Base-by-base conservation (phyloP, 2,329 filamentous ascomycete species). In the Zelopaecilomyces penicillatus region DNA sequence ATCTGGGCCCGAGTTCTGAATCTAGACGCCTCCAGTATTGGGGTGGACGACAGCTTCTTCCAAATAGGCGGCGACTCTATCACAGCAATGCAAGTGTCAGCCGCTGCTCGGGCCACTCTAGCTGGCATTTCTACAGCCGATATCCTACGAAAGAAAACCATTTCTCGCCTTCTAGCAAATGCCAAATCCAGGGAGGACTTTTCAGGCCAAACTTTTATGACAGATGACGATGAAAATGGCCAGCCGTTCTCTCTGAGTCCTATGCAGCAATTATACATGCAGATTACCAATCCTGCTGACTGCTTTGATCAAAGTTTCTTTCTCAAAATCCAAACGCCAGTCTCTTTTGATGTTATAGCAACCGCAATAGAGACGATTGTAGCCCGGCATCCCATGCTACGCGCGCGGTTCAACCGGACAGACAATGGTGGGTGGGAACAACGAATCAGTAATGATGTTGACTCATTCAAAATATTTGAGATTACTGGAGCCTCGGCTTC, bases 51-150 rank as follows among this genome's bases (percentile, higher is more conserved):
- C 34, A 34, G 39, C 39, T 41, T 41, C 26, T 26, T 41, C 7
- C 39, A 33, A 4, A 8, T 41, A 5, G 39, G 39, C 27, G 39
- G 39, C 12, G 39, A 40, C 28, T 31, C 28, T 4, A 40, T 72
- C 10, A 58, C 58, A 4, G 67, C 68, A 0, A 71, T 72, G 68
- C 64, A 60, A 41, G 53, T 71, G 1, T 65, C 68, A 0, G 59
- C 67, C 1, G 55, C 57, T 31, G 64, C 65, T 2, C 57, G 63
- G 40, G 54, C 47, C 3, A 12, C 11, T 4, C 19, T 38, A 5
- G 27, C 32, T 4, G 29, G 35, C 29, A 35, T 51, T n/a, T 41
- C 35, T 3, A 37, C 42, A 6, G 41, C 32, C 9, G 45, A 44
- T 27, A 38, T 51, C 11, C 32, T 44, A 8, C 42, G 36, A 30